Evolutionary conservation across 805 yeast species (phyloP).

Genomic region (Saturnispora ahearnii): DNA sequence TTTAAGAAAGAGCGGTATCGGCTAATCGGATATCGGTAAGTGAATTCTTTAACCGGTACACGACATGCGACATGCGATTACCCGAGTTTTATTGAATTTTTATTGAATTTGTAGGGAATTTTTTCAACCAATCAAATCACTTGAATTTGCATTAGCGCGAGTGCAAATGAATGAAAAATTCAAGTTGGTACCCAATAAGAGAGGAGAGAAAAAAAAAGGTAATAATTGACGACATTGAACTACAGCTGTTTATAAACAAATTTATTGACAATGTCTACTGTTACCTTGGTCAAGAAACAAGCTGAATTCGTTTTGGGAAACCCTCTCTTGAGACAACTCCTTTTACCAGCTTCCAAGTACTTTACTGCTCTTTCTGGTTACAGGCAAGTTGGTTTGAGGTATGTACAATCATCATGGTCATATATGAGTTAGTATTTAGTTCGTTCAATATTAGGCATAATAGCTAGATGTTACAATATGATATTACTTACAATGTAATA

Average conservation of each 20-base stretch:
- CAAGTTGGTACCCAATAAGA: not conserved
- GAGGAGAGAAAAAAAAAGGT: not conserved
- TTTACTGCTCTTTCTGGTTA: conserved; percentile 77
- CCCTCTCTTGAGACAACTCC: conserved; percentile 66
- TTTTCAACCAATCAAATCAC: not conserved
- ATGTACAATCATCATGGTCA: conserved; percentile 10
- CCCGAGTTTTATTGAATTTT: no score
- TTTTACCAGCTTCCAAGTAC: conserved; percentile 71
- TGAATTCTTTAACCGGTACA: no score
- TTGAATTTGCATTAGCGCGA: not conserved
- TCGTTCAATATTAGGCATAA: no score
- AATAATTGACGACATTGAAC: not conserved
- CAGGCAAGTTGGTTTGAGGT: conserved; percentile 86
- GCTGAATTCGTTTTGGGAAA: conserved; percentile 75
- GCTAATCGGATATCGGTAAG: no score
- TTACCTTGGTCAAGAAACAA: conserved; percentile 62
- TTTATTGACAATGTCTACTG: conserved; percentile 36
- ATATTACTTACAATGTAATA: no score
- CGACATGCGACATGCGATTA: not conserved
- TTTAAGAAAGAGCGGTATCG: no score
- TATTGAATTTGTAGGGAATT: no score
- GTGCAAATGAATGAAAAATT: not conserved
- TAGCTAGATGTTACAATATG: no score
- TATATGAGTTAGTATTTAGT: no score
- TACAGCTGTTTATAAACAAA: not conserved